These are phyloP conservation scores for Styphnolobium japonicum DNA, from an alignment of 306 rosid species.

Conservation along the genomic window DNA sequence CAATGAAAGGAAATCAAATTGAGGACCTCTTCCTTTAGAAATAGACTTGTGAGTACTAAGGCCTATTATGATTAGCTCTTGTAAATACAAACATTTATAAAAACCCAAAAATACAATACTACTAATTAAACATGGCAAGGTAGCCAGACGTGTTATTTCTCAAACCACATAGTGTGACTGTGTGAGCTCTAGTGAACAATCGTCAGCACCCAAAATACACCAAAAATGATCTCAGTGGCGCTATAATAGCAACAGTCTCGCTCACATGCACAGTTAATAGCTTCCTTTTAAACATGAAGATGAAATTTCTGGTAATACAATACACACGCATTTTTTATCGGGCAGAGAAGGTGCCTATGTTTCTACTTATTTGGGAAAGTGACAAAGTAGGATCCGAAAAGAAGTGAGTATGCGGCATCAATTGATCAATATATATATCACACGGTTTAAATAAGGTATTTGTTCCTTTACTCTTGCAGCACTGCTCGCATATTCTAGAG, in stretches of 20 bases:
- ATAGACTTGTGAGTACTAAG: neutral
- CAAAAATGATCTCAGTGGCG: slow-evolving; percentile 6
- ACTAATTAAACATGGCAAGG: neutral
- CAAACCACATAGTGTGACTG: neutral
- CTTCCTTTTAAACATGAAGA: neutral
- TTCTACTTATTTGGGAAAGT: slow-evolving; percentile 29
- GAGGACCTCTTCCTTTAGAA: neutral
- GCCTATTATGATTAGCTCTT: neutral
- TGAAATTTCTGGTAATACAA: slow-evolving; percentile 16
- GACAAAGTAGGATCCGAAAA: slow-evolving; percentile 31
- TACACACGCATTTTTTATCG: neutral
- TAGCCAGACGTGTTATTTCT: neutral
- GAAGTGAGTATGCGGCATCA: slow-evolving; percentile 13
- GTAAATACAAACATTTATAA: neutral
- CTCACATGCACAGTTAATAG: slow-evolving; percentile 23
- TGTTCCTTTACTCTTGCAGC: neutral
- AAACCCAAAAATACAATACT: neutral
- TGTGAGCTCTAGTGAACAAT: neutral
- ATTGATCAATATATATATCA: slow-evolving; percentile 24
- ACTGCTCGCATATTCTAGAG: neutral
- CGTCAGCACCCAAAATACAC: slow-evolving; percentile 8
- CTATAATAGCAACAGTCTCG: neutral
- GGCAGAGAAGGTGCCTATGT: slow-evolving; percentile 29
- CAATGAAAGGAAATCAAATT: neutral
- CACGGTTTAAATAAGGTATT: slow-evolving; percentile 21